Percentiles rank a stretch among this genome's conserved stretches.
Conservation (phyloP, 2,329 filamentous ascomycete species). For the Clarireedia monteithiana region DNA sequence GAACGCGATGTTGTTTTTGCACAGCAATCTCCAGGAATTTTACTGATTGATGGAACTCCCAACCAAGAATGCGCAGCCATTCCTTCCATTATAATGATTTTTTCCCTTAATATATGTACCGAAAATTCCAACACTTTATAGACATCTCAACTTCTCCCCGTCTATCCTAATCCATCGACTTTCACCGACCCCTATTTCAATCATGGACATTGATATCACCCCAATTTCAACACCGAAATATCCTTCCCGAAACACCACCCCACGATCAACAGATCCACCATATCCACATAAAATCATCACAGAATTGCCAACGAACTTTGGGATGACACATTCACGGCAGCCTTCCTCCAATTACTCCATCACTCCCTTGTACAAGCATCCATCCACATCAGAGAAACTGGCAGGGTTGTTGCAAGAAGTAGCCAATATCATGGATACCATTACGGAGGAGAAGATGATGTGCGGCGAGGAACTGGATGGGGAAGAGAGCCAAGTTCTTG, state of each 20-base stretch:
- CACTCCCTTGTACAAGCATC: background rate
- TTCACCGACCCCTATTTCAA: background rate
- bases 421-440: constrained; percentile 4
- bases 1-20: no score
- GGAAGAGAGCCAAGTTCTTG: constrained; percentile 1
- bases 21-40: no score
- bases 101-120: background rate
- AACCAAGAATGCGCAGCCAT: background rate
- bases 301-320: background rate
- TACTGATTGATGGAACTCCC: no score
- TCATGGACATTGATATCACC: background rate
- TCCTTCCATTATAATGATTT: background rate
- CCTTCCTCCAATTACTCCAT: background rate
- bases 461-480: constrained; percentile 1
- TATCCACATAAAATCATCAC: background rate
- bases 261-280: background rate
- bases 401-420: constrained; percentile 4
- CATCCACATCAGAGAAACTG: background rate
- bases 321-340: background rate
- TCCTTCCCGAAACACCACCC: background rate
- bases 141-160: background rate
- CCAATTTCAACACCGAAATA: background rate
- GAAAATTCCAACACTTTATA: background rate
- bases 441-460: constrained; percentile 4
- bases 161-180: background rate